Conservation (phyloP, 1,284 basidiomycete species). For the Laetiporus sulphureus region DNA sequence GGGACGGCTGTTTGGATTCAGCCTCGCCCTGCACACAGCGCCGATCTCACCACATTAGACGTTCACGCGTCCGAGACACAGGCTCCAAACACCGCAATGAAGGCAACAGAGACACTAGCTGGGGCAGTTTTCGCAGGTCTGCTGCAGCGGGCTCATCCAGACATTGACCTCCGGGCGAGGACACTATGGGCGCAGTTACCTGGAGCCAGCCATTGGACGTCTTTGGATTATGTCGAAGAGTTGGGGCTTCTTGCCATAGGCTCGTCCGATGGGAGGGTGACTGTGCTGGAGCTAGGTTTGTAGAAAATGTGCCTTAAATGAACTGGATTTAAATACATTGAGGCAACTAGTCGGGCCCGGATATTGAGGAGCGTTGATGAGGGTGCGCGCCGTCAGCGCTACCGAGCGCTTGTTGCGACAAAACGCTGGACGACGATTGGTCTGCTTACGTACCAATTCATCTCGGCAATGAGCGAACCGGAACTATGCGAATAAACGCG, state of each 20-base stretch:
- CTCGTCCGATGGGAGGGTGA: slow-evolving; percentile 39
- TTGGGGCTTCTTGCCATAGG: slow-evolving; percentile 45
- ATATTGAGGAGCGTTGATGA: too few relatives aligned
- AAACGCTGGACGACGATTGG: too few relatives aligned
- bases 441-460: too few relatives aligned
- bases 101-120: slow-evolving; percentile 32
- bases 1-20: slow-evolving; percentile 57
- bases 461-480: background rate
- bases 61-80: slow-evolving; percentile 22
- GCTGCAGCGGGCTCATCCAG: slow-evolving; percentile 15
- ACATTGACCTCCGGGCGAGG: slow-evolving; percentile 16
- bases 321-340: too few relatives aligned
- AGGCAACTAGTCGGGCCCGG: too few relatives aligned
- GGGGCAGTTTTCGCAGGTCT: slow-evolving; percentile 44
- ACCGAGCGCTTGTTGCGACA: too few relatives aligned
- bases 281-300: slow-evolving; percentile 30
- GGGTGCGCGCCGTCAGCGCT: too few relatives aligned
- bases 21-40: slow-evolving; percentile 30
- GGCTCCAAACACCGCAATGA: slow-evolving; percentile 5
- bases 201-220: slow-evolving; percentile 39
- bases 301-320: too few relatives aligned
- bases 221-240: slow-evolving; percentile 52
- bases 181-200: slow-evolving; percentile 19
- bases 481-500: background rate
- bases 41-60: slow-evolving; percentile 20